A percentile compares a stretch with the other conserved stretches of the same genome.
Conservation (phyloP, 2,329 filamentous ascomycete species). For the Aureobasidium sp. region DNA sequence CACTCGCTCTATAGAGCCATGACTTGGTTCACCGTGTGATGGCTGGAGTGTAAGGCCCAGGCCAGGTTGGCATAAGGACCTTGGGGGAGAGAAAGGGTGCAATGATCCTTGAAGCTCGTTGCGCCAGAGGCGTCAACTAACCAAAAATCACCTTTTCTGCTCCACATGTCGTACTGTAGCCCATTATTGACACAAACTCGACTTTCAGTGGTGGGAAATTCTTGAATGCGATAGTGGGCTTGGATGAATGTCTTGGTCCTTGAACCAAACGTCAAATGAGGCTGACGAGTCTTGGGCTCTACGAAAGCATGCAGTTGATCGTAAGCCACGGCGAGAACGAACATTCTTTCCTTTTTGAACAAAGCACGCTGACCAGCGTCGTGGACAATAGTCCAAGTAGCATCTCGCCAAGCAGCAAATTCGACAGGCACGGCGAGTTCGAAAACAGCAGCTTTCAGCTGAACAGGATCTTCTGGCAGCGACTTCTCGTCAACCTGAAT, state of each 20-base stretch:
- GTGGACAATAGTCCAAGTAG: constrained; percentile 44
- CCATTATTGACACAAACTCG: constrained; percentile 43
- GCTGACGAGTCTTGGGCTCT: background rate
- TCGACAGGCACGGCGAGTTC: constrained; percentile 43
- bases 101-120: constrained; percentile 43
- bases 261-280: constrained; percentile 35
- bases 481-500: constrained; percentile 47
- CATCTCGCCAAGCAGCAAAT: constrained; percentile 46
- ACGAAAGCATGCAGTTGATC: constrained; percentile 27
- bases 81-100: constrained; percentile 33
- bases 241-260: constrained; percentile 40
- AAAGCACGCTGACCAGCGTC: constrained; percentile 29
- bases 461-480: constrained; percentile 34
- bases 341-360: constrained; percentile 19
- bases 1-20: constrained; percentile 46
- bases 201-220: constrained; percentile 36
- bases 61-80: constrained; percentile 28
- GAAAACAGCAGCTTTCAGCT: constrained; percentile 44
- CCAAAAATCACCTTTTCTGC: constrained; percentile 36
- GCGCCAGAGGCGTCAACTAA: constrained; percentile 25
- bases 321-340: constrained; percentile 30
- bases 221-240: constrained; percentile 43
- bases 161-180: constrained; percentile 44
- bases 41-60: constrained; percentile 29
- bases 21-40: constrained; percentile 49